A percentile compares a stretch with the other conserved stretches of the same genome.
phyloP scores from a whole-genome alignment of 2,329 filamentous ascomycete genomes.

The Penicillium brevicompactum region DNA sequence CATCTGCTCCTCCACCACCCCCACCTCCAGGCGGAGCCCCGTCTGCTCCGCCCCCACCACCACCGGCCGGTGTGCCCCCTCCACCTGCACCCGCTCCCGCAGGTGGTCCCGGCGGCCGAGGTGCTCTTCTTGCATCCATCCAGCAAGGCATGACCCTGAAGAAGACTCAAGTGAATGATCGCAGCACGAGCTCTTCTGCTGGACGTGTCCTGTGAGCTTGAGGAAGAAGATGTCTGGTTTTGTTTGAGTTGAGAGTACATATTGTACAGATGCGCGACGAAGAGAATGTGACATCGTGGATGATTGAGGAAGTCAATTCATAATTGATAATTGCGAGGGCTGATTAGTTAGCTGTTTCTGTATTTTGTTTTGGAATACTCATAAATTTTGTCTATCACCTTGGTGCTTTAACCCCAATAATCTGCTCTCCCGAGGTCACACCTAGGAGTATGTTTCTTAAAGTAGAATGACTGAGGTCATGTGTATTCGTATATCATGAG shows the following conservation, averaged over 20 bases:
- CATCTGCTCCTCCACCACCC: slow-evolving; percentile 50
- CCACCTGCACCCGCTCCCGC: slow-evolving; percentile 38
- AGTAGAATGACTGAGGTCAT: neutral
- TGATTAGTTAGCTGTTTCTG: slow-evolving; percentile 9
- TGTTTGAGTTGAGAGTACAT: slow-evolving; percentile 12
- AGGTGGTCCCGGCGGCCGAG: slow-evolving; percentile 59
- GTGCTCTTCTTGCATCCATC: slow-evolving; percentile 78
- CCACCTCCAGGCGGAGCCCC: slow-evolving; percentile 36
- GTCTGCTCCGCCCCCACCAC: slow-evolving; percentile 31
- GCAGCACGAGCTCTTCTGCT: slow-evolving; percentile 70
- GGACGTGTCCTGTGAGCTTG: slow-evolving; percentile 66
- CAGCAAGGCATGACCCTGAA: slow-evolving; percentile 75
- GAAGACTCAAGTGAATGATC: slow-evolving; percentile 90
- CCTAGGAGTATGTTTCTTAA: too few relatives aligned
- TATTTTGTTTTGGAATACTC: slow-evolving; percentile 14
- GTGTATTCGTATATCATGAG: slow-evolving; percentile 3
- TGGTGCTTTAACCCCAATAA: too few relatives aligned
- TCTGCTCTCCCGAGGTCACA: too few relatives aligned
- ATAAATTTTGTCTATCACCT: slow-evolving; percentile 4
- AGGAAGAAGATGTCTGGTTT: neutral
- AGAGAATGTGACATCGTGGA: neutral
- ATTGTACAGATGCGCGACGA: slow-evolving; percentile 22
- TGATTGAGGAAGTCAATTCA: neutral
- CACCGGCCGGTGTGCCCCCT: slow-evolving; percentile 46
- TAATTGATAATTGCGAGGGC: slow-evolving; percentile 5